phyloP scores from a whole-genome alignment of 768 basidiomycete genomes.

The Pleurotus citrinopileatus region DNA sequence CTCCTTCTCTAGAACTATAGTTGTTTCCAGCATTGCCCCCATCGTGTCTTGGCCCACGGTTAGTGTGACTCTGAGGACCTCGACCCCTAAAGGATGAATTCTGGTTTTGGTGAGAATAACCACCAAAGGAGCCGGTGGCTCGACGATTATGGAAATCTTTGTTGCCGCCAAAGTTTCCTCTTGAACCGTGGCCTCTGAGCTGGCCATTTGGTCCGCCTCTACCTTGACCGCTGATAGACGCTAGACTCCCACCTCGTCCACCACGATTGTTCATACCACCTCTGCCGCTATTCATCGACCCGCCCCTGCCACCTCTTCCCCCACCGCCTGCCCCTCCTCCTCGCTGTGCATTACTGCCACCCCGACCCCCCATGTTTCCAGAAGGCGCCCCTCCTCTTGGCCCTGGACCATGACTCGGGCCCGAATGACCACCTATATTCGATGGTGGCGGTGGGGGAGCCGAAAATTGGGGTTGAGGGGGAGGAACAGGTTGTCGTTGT shows the following conservation, averaged over 20 bases:
- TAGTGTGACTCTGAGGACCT: slow-evolving; percentile 49
- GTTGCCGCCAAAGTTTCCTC: slow-evolving; percentile 62
- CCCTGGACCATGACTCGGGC: slow-evolving; percentile 27
- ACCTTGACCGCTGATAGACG: slow-evolving; percentile 30
- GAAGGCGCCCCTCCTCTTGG: slow-evolving; percentile 49
- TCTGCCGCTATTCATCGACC: slow-evolving; percentile 29
- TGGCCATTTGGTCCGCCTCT: slow-evolving; percentile 43
- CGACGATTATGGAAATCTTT: slow-evolving; percentile 65
- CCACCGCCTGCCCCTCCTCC: slow-evolving; percentile 37
- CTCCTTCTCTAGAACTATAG: slow-evolving; percentile 49
- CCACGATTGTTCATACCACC: slow-evolving; percentile 31
- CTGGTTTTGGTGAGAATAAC: slow-evolving; percentile 36
- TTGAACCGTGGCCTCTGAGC: slow-evolving; percentile 61
- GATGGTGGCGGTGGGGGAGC: slow-evolving; percentile 49
- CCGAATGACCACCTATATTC: slow-evolving; percentile 33
- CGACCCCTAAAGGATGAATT: slow-evolving; percentile 56
- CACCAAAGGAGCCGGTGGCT: slow-evolving; percentile 60
- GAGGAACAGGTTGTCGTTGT: slow-evolving; percentile 49
- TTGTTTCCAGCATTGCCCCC: slow-evolving; percentile 29
- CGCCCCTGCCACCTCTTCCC: slow-evolving; percentile 32
- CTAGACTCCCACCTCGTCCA: slow-evolving; percentile 34
- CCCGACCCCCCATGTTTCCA: slow-evolving; percentile 41
- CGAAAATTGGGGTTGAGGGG: slow-evolving; percentile 67
- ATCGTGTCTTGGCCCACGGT: slow-evolving; percentile 38
- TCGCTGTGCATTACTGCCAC: slow-evolving; percentile 23